Evolutionary conservation across 2,329 filamentous ascomycete genomes (phyloP), one percentile per base, ranked within the genome.

Genomic region (Raffaelea deltoideospora): DNA sequence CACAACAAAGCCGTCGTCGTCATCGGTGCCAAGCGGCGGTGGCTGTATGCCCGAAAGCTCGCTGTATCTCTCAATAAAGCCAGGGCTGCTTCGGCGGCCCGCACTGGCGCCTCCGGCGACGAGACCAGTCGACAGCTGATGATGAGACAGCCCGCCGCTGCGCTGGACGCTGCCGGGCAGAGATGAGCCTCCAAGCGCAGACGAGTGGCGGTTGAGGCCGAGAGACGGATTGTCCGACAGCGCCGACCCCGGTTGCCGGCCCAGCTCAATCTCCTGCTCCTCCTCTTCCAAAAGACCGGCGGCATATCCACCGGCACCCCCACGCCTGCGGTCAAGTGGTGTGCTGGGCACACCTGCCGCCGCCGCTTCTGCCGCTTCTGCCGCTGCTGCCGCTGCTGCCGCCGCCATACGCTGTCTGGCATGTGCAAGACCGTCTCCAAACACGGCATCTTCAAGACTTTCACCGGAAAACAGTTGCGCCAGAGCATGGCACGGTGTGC

Each of bases 171-270:
- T 59, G 11, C 60, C 63, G 26, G 60, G 47, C 3, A 61, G 63
- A 0, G 68, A 72, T 0, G 62, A 47, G 5, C 41, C 44, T 8
- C 34, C 66, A 1, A 63, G 51, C 3, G 54, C 49, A 0, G 66
- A 60, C 8, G 59, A 71, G 3, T 56, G 58, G 3, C 63, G 63
- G 42, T 65, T 69, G 69, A 69, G 72, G 5, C 68, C 68, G 49
- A 45, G 44, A 5, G 43, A 45, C 1, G 65, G 52, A 14, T 77
- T 70, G 40, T 92, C 80, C 5, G 73, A 71, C 37, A 90, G 66
- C 8, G 72, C 69, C 1, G 71, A 66, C 1, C 64, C 69, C 1
- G 71, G 79, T 30, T 82, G 72, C 55, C 83, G 73, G 17, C 77
- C 81, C 19, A 83, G 55, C 53, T 92, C 85, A 17, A 53, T 33